A percentile compares a stretch with the other conserved stretches of the same genome.
These are phyloP conservation scores for Diutina scorzettiae DNA, from an alignment of 1,139 yeast genomes.

Conservation along the genomic window DNA sequence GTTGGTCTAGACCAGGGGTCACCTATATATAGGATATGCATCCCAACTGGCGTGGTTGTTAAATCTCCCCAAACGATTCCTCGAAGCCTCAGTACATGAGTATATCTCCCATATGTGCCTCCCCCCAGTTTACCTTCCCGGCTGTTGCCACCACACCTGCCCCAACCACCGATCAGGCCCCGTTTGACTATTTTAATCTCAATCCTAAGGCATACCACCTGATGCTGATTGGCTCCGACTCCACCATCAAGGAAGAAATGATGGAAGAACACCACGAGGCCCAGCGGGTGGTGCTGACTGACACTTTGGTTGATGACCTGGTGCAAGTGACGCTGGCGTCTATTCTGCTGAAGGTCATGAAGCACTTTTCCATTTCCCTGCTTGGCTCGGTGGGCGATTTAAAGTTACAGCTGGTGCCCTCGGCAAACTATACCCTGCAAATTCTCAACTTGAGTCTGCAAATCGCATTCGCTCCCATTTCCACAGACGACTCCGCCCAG, in stretches of 20 bases:
- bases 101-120: constrained; percentile 6
- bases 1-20: not conserved
- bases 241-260: constrained; percentile 5
- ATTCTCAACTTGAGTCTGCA: not conserved
- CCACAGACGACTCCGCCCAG: constrained; percentile 10
- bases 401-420: not conserved
- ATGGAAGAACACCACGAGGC: not conserved
- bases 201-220: not conserved
- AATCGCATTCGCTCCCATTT: not conserved
- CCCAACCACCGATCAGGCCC: not conserved
- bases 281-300: not conserved
- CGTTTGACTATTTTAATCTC: constrained; percentile 2
- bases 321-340: not conserved
- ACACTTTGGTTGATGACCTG: not conserved
- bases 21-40: not conserved
- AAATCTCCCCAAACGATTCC: too few relatives aligned
- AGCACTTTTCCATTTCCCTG: constrained; percentile 3
- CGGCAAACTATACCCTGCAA: not conserved
- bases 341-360: not conserved
- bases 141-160: not conserved
- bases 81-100: too few relatives aligned
- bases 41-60: too few relatives aligned
- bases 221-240: constrained; percentile 2
- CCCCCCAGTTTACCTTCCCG: constrained; percentile 5
- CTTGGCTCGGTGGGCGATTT: not conserved